Evolutionary conservation across 2,329 filamentous ascomycete species (phyloP).

Genomic region (Chrysosphaeria jannelii): DNA sequence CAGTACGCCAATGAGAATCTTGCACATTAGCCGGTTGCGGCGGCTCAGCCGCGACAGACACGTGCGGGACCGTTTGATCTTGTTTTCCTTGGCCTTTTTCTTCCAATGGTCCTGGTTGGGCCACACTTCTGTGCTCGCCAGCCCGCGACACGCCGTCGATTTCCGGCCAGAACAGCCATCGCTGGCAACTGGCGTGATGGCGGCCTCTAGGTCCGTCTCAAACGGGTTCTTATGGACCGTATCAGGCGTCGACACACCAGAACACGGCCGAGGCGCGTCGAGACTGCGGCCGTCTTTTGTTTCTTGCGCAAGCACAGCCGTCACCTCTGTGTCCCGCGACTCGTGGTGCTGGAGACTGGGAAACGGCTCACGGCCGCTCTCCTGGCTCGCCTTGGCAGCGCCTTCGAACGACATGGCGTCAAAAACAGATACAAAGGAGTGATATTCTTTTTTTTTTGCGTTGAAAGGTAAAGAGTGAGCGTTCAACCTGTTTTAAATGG

Average conservation of each 20-base stretch:
- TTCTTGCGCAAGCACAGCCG: no score
- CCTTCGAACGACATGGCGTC: no score
- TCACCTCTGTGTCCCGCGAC: no score
- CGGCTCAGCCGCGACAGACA: slow-evolving; percentile 21
- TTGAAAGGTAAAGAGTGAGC: no score
- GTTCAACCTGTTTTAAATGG: no score
- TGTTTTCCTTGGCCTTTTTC: slow-evolving; percentile 24
- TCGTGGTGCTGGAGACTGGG: no score
- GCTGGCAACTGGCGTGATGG: slow-evolving; percentile 10
- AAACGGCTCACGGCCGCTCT: no score
- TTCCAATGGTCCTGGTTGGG: slow-evolving; percentile 28
- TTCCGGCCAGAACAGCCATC: not conserved
- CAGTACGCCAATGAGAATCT: slow-evolving; percentile 20
- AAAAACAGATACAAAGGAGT: no score
- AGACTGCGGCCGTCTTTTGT: no score
- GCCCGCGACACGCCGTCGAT: slow-evolving; percentile 8
- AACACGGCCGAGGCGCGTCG: slow-evolving; percentile 10
- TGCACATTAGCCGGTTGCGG: slow-evolving; percentile 21
- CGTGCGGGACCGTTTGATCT: slow-evolving; percentile 19
- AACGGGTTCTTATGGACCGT: slow-evolving; percentile 20
- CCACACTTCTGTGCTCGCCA: slow-evolving; percentile 25
- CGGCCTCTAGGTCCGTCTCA: slow-evolving; percentile 25
- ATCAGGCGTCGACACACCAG: no score
- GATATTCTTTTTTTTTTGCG: no score
- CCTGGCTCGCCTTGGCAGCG: no score